Base-by-base conservation (phyloP, 2,329 filamentous ascomycete genomes). In the Atkinsonella hypoxylon region DNA sequence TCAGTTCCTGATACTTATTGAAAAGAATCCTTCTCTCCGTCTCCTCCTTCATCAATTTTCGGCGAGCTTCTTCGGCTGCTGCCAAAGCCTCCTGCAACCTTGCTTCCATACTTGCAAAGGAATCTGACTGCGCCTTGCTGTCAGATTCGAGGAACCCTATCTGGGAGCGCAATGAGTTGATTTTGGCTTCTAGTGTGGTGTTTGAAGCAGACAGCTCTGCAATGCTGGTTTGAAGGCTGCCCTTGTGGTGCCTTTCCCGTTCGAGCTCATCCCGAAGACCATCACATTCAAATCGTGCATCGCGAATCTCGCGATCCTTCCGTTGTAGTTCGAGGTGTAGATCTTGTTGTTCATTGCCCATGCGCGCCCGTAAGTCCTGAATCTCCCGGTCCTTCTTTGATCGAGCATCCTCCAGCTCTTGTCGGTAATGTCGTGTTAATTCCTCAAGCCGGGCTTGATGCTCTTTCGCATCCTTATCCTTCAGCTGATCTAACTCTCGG, bases 1-100 rank as follows among this genome's bases (percentile, higher is more conserved):
- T 96, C 53, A 98, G 79, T 63, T 98, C 93, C 65, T 98, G 89
- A 45, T 98, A 91, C 65, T 95, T 93, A 68, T 97, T 97, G 72
- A 97, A 95, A 0, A 98, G 77, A 58, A 94, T 91, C 20, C 93
- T 81, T 13, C 93, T 82, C 47, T 95, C 74, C 0, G 87, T 93
- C 68, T 98, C 93, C 63, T 97, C 93, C 60, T 85, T 88, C 55
- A 93, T 84, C 30, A 98, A 74, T 62, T 93, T 95, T 56, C 88
- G 81, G 51, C 86, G 82, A 1, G 87, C 82, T 36, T 79, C 76
- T 31, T 86, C 81, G 1, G 85, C 87, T 18, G 77, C 71, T 13
- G 78, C 77, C 22, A 89, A 68, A 0, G 90, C 89, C 45, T 93
- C 85, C 61, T 88, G 85, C 61, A 95, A 81, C 48, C 84, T 78